Base-by-base conservation (phyloP, 148 eudicot genomes). In the Heliosperma pusillum region DNA sequence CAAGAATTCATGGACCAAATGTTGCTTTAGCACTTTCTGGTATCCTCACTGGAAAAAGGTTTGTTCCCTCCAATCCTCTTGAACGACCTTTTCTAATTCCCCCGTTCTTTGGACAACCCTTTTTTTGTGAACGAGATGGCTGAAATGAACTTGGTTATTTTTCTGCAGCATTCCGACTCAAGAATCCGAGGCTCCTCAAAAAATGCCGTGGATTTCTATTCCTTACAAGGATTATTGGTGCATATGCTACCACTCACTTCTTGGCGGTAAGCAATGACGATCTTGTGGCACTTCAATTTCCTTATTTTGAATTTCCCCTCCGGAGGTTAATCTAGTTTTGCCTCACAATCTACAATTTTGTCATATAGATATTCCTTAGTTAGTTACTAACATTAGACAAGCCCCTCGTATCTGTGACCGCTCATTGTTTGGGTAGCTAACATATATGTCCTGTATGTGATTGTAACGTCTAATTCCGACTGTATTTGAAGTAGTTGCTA, bases 31-130 rank as follows among this genome's bases (percentile, higher is more conserved):
- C 88, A 50, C 84, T 88, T 15, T 85, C 90, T 70, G 91, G 93
- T 69, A 81, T 95, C 78, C 90, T 95, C 52, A 89, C 87, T 0
- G 99, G 99, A 63, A 91, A 80, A 86, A 90, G 97, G 98, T 92
- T 27, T 65, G 80, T 66, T 50, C 74, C 53, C 10, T 29, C 56
- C 10, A 33, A 63, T 5, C 63, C 64, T 74, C 22, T 36, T 42
- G 55, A 10, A 58, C 44, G 20, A 45, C 50, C 33, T 27, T 60
- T 16, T 36, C 27, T 33, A 33, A 17, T 53, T 33, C 36, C 17
- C 56, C 13, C 10, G 5, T 10, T 12, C 42, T 45, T 30, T 44
- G 15, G 8, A 16, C 9, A 4, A 20, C 62, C 55, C 45, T 24
- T 57, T n/a, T 29, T 36, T 27, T 33, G 8, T 27, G 26, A 1